phyloP scores from a whole-genome alignment of 202 grass and related monocot species.

The Panicum virgatum region DNA sequence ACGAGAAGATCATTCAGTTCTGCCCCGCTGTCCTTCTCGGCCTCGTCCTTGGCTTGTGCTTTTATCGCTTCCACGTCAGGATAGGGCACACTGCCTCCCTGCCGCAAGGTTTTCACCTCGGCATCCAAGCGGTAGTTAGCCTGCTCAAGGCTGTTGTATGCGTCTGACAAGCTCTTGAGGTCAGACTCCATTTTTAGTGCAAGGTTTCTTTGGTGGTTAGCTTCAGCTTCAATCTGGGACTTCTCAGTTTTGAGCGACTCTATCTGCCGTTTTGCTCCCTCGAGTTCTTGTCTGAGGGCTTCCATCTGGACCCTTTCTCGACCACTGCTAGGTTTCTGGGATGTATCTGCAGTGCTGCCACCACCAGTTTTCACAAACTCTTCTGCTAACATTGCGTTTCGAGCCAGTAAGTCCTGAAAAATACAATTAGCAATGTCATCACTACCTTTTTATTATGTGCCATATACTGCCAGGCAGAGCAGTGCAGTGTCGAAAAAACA shows the following conservation, averaged over 20 bases:
- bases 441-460: conserved; percentile 8
- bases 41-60: conserved; percentile 82
- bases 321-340: conserved; percentile 59
- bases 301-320: conserved; percentile 82
- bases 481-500: conserved; percentile 1
- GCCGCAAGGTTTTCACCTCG: conserved; percentile 62
- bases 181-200: conserved; percentile 86
- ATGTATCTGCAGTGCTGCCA: conserved; percentile 50
- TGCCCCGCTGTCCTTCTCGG: conserved; percentile 79
- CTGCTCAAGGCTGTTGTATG: conserved; percentile 95
- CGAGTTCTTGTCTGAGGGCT: conserved; percentile 85
- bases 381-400: conserved; percentile 92
- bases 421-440: conserved; percentile 26
- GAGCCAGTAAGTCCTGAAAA: conserved; percentile 80
- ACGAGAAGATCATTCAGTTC: conserved; percentile 92
- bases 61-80: conserved; percentile 76
- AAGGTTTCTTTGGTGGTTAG: conserved; percentile 68
- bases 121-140: conserved; percentile 75
- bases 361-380: conserved; percentile 75
- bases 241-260: conserved; percentile 74
- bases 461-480: conserved; percentile 6
- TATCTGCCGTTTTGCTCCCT: conserved; percentile 52
- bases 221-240: conserved; percentile 70
- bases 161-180: conserved; percentile 89
- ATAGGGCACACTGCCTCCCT: conserved; percentile 52